These are phyloP conservation scores for Ophiostoma sp. DNA, from an alignment of 2,329 filamentous ascomycete genomes.

Conservation along the genomic window DNA sequence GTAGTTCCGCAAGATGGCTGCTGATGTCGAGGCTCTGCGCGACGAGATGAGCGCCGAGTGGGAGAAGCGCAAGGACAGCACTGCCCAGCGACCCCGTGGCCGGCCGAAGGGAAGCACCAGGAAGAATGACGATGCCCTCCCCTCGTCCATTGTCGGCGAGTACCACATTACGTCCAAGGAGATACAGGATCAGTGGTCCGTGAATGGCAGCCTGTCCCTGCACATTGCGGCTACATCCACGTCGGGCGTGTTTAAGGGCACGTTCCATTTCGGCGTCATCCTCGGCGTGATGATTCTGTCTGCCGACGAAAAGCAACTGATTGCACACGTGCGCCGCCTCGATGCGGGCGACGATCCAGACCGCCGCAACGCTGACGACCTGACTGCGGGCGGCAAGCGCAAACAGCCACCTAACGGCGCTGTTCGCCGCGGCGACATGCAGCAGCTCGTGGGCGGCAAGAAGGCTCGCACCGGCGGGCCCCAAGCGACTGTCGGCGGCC, in stretches of 20 bases:
- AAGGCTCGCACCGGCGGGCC: conserved; percentile 17
- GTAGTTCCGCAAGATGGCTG: conserved; percentile 27
- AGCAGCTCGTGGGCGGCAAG: conserved; percentile 20
- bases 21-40: conserved; percentile 26
- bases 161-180: conserved; percentile 31
- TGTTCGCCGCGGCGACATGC: conserved; percentile 19
- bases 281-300: conserved; percentile 33
- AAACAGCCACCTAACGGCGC: conserved; percentile 27
- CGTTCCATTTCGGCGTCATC: conserved; percentile 33
- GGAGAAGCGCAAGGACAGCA: conserved; percentile 26
- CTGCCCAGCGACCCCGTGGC: conserved; percentile 26
- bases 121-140: conserved; percentile 25
- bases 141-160: conserved; percentile 29
- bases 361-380: conserved; percentile 17
- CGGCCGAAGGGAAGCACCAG: conserved; percentile 29
- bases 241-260: conserved; percentile 31
- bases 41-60: conserved; percentile 28
- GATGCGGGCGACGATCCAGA: conserved; percentile 28
- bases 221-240: conserved; percentile 30
- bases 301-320: conserved; percentile 28
- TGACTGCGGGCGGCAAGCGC: conserved; percentile 27
- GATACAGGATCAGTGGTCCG: conserved; percentile 30
- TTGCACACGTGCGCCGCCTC: conserved; percentile 29
- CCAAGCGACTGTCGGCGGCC: conserved; percentile 4
- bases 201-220: conserved; percentile 30